Percentiles rank a stretch among this genome's conserved stretches.
These are phyloP conservation scores for Mycena haematopus DNA, from an alignment of 768 basidiomycete genomes.

Conservation along the genomic window DNA sequence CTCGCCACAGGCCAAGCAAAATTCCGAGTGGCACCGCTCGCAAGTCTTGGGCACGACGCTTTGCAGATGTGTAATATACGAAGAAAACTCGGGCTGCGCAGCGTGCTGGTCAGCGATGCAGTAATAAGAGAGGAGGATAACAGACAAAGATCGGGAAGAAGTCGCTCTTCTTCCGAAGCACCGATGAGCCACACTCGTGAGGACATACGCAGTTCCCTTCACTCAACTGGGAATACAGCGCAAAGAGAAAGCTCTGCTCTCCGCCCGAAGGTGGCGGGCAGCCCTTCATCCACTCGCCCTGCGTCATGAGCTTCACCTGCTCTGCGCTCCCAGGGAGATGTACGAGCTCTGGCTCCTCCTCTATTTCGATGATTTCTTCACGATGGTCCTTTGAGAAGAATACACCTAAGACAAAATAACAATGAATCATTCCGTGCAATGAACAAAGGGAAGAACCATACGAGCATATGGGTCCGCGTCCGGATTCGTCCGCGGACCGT, in stretches of 20 bases:
- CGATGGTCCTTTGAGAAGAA: slow-evolving; percentile 95
- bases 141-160: slow-evolving; percentile 87
- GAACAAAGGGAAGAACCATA: slow-evolving; percentile 35
- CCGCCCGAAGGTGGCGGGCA: slow-evolving; percentile 82
- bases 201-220: slow-evolving; percentile 74
- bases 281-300: slow-evolving; percentile 97
- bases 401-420: slow-evolving; percentile 59
- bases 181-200: slow-evolving; percentile 69
- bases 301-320: slow-evolving; percentile 72
- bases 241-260: slow-evolving; percentile 89
- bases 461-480: slow-evolving; percentile 92
- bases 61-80: slow-evolving; percentile 70
- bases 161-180: slow-evolving; percentile 70
- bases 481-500: slow-evolving; percentile 46
- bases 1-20: slow-evolving; percentile 84
- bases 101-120: slow-evolving; percentile 26
- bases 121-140: slow-evolving; percentile 23
- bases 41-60: slow-evolving; percentile 67
- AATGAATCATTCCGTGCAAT: slow-evolving; percentile 9
- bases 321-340: slow-evolving; percentile 50
- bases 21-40: slow-evolving; percentile 60
- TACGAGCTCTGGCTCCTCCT: slow-evolving; percentile 72
- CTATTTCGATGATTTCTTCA: slow-evolving; percentile 91
- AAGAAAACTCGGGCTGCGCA: slow-evolving; percentile 71
- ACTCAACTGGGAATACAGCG: slow-evolving; percentile 77